phyloP scores from a whole-genome alignment of 2,329 filamentous ascomycete genomes.

The Parastagonospora avenae region DNA sequence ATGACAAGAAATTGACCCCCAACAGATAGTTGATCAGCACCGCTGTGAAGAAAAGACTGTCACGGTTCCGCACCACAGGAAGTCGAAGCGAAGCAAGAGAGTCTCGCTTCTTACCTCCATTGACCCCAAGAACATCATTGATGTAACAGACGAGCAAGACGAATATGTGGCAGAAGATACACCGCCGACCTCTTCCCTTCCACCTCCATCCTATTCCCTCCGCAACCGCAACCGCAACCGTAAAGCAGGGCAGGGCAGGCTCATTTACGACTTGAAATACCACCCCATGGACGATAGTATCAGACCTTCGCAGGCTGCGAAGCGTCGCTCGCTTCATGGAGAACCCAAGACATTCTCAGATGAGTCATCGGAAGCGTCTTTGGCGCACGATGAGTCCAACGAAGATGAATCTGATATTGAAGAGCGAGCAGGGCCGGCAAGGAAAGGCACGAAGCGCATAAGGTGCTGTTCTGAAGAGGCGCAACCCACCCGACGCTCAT shows the following conservation, averaged over 20 bases:
- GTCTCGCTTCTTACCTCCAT: conserved; percentile 12
- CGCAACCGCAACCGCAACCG: conserved; percentile 18
- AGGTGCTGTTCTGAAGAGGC: not conserved
- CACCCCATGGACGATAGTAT: conserved; percentile 42
- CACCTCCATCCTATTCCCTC: conserved; percentile 13
- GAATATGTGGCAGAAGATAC: not conserved
- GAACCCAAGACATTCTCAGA: conserved; percentile 5
- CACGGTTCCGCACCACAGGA: not conserved
- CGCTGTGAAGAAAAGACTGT: too few relatives aligned
- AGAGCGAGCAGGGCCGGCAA: not conserved
- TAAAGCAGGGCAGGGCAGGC: conserved; percentile 16
- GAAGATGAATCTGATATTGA: conserved; percentile 14
- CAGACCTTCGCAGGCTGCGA: conserved; percentile 33
- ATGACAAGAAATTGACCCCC: too few relatives aligned
- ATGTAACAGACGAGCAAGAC: conserved; percentile 2
- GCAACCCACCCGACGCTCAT: conserved; percentile 27
- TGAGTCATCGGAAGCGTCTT: conserved; percentile 3
- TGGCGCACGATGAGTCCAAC: conserved; percentile 3
- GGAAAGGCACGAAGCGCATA: conserved; percentile 14
- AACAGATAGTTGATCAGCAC: too few relatives aligned
- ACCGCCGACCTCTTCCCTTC: conserved; percentile 8
- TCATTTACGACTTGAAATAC: conserved; percentile 39
- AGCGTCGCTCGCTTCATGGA: conserved; percentile 29
- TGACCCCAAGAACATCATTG: conserved; percentile 20
- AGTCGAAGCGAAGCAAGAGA: not conserved